phyloP scores from a whole-genome alignment of 106 monocot species.

The Iris macrosiphon region DNA sequence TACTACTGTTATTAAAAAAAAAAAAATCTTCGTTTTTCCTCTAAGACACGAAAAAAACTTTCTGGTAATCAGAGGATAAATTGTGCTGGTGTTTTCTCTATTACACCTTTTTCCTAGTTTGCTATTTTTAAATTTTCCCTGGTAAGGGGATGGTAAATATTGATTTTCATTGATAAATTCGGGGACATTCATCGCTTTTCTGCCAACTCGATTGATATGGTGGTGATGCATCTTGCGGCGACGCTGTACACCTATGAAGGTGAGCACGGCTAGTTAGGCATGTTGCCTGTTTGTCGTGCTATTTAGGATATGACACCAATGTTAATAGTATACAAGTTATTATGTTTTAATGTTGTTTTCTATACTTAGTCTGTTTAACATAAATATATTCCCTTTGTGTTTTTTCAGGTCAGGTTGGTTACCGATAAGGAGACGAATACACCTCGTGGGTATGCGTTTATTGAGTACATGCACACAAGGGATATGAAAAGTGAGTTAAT shows the following conservation, averaged over 20 bases:
- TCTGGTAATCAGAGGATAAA: conserved; percentile 36
- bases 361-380: conserved; percentile 6
- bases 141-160: conserved; percentile 79
- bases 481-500: conserved; percentile 91
- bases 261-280: conserved; percentile 98
- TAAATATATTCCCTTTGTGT: conserved; percentile 8
- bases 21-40: conserved; percentile 22
- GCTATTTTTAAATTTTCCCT: conserved; percentile 56
- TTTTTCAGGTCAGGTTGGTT: conserved; percentile 69
- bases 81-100: conserved; percentile 37
- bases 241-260: conserved; percentile 81
- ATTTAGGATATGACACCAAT: conserved; percentile 51
- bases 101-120: conserved; percentile 19
- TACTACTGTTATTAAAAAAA: conserved; percentile 36
- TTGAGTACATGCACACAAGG: conserved; percentile 87
- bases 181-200: conserved; percentile 37
- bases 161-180: conserved; percentile 37
- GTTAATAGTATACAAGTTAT: too few relatives aligned
- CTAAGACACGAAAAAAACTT: conserved; percentile 23
- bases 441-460: conserved; percentile 95
- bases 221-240: conserved; percentile 68
- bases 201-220: conserved; percentile 69
- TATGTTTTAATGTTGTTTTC: too few relatives aligned
- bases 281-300: conserved; percentile 97
- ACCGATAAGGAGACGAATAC: conserved; percentile 81